A percentile compares a stretch with the other conserved stretches of the same genome.
These are phyloP conservation scores for Penicillium crystallinum DNA, from an alignment of 495 filamentous ascomycete species.

Conservation along the genomic window DNA sequence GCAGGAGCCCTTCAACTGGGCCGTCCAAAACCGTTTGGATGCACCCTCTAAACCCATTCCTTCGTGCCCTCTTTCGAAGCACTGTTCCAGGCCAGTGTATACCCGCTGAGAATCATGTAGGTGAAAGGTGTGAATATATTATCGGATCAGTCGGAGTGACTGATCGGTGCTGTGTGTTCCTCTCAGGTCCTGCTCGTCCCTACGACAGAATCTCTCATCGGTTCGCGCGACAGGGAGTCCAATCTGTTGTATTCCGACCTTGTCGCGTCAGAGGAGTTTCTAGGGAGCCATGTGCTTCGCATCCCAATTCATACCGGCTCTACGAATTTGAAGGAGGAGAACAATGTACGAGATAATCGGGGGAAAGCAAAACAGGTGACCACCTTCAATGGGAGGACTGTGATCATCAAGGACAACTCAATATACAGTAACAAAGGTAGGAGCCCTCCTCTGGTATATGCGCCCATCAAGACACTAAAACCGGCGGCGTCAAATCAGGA, in stretches of 20 bases:
- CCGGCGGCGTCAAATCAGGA: conserved; percentile 43
- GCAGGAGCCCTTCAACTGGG: conserved; percentile 30
- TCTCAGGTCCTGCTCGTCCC: conserved; percentile 83
- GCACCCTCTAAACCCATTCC: conserved; percentile 98
- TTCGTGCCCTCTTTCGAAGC: conserved; percentile 97
- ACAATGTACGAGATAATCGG: conserved; percentile 79
- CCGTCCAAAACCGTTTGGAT: conserved; percentile 67
- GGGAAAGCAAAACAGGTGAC: conserved; percentile 91
- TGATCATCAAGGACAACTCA: conserved; percentile 90
- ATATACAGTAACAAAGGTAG: conserved; percentile 95
- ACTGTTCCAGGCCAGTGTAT: conserved; percentile 87
- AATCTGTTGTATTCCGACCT: conserved; percentile 73
- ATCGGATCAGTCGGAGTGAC: conserved; percentile 14
- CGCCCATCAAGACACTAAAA: not conserved
- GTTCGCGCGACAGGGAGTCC: conserved; percentile 83
- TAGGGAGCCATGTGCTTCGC: conserved; percentile 93
- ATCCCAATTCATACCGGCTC: conserved; percentile 57
- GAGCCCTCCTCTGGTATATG: conserved; percentile 2
- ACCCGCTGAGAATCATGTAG: conserved; percentile 83
- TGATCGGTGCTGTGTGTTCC: conserved; percentile 12
- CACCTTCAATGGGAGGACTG: conserved; percentile 86
- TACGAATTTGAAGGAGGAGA: conserved; percentile 57
- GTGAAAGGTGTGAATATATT: conserved; percentile 15
- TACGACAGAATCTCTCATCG: conserved; percentile 82
- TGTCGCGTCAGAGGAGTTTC: conserved; percentile 84